Percentiles rank a stretch among this genome's conserved stretches.
phyloP scores from a whole-genome alignment of 2,329 filamentous ascomycete genomes.

The Juglanconis oblonga region DNA sequence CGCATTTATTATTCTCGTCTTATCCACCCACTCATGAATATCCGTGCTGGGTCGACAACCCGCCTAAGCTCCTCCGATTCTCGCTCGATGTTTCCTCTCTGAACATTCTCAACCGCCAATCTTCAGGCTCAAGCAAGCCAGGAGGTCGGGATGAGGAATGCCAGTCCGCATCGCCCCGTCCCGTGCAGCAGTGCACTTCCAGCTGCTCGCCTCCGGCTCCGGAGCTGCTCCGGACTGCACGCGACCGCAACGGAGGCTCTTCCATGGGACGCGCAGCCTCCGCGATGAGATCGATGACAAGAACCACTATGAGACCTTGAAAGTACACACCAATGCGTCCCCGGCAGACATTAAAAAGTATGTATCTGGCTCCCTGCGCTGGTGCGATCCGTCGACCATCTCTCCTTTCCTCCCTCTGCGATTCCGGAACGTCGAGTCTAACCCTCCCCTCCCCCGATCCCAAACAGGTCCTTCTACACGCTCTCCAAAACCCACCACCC shows the following conservation, averaged over 20 bases:
- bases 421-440: background rate
- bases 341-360: slow-evolving; percentile 81
- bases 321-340: slow-evolving; percentile 67
- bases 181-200: slow-evolving; percentile 26
- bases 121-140: slow-evolving; percentile 10
- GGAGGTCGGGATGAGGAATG: slow-evolving; percentile 61
- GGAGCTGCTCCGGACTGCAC: slow-evolving; percentile 10
- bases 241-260: slow-evolving; percentile 15
- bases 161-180: slow-evolving; percentile 40
- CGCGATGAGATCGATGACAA: slow-evolving; percentile 31
- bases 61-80: background rate
- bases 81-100: background rate
- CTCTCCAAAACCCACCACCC: slow-evolving; percentile 93
- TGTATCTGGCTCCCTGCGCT: slow-evolving; percentile 1
- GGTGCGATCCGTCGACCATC: background rate
- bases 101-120: background rate
- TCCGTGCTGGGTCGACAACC: too few relatives aligned
- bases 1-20: background rate
- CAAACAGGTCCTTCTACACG: slow-evolving; percentile 70
- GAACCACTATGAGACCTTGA: slow-evolving; percentile 81
- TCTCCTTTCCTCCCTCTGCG: background rate
- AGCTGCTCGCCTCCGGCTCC: slow-evolving; percentile 1
- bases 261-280: slow-evolving; percentile 29
- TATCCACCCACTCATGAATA: too few relatives aligned
- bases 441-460: background rate